phyloP scores from a whole-genome alignment of 805 yeast genomes.

The Hagleromyces aurorensis region DNA sequence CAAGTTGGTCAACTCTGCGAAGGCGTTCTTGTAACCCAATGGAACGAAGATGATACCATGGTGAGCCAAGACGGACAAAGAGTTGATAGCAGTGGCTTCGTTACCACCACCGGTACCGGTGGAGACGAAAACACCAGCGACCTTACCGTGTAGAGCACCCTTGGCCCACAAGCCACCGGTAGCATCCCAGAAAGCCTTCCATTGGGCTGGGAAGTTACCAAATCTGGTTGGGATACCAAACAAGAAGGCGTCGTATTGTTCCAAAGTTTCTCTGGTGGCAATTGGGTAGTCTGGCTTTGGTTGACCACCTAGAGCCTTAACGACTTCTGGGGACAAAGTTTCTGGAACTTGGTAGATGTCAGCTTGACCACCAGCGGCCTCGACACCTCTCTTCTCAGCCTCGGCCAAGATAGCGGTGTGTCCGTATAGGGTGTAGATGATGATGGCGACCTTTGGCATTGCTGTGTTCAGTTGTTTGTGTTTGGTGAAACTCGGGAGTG shows the following conservation, averaged over 20 bases:
- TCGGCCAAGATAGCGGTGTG: conserved; percentile 67
- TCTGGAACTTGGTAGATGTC: conserved; percentile 75
- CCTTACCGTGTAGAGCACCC: conserved; percentile 67
- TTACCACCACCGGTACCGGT: conserved; percentile 85
- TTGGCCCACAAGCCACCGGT: conserved; percentile 75
- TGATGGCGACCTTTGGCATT: conserved; percentile 53
- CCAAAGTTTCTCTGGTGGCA: conserved; percentile 51
- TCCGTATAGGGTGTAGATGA: conserved; percentile 76
- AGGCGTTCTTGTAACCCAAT: conserved; percentile 57
- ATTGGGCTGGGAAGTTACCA: conserved; percentile 75
- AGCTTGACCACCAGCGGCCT: conserved; percentile 60
- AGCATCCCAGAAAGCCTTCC: conserved; percentile 66
- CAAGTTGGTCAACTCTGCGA: conserved; percentile 45
- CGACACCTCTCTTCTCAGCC: conserved; percentile 60
- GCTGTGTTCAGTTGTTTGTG: no score
- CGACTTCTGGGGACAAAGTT: conserved; percentile 58
- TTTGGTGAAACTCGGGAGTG: no score
- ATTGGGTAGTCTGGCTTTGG: conserved; percentile 56
- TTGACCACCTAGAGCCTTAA: conserved; percentile 54
- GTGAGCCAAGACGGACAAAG: conserved; percentile 59
- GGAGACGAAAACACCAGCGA: conserved; percentile 63
- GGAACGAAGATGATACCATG: conserved; percentile 80
- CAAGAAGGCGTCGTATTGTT: conserved; percentile 67
- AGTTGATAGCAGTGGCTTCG: conserved; percentile 60
- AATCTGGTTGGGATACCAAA: conserved; percentile 85